A percentile compares a stretch with the other conserved stretches of the same genome.
phyloP scores from a whole-genome alignment of 371 early-diverging fungal species.

The Mucor plumbeus region DNA sequence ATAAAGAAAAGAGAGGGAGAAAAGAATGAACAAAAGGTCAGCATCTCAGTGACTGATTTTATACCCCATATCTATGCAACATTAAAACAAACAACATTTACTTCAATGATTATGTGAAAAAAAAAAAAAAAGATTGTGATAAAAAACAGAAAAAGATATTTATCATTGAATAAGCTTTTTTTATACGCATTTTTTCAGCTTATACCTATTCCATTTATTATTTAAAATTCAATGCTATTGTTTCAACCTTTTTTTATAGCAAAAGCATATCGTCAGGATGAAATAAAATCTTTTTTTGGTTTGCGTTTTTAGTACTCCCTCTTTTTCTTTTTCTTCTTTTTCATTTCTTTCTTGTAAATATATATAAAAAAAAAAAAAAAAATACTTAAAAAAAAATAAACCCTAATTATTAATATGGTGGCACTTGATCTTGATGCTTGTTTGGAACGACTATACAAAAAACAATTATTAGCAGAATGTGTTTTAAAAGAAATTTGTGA shows the following conservation, averaged over 20 bases:
- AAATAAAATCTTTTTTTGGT: conserved; percentile 1
- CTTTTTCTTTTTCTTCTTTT: conserved; percentile 10
- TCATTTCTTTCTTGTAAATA: conserved; percentile 9
- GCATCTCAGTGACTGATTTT: not conserved
- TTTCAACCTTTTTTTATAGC: not conserved
- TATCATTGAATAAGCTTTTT: not conserved
- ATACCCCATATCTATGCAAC: not conserved
- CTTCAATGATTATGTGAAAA: not conserved
- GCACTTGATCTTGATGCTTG: conserved; percentile 75
- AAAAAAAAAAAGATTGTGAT: not conserved
- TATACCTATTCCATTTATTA: not conserved
- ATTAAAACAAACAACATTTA: too few relatives aligned
- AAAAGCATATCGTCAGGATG: conserved; percentile 3
- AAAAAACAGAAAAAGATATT: not conserved
- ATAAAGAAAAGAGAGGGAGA: not conserved
- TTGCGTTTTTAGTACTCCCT: not conserved
- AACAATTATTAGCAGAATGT: conserved; percentile 84
- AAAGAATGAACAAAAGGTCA: not conserved
- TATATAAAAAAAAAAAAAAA: too few relatives aligned
- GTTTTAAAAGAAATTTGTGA: conserved; percentile 90
- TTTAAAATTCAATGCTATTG: not conserved
- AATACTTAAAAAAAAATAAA: too few relatives aligned
- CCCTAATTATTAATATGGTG: conserved; percentile 34
- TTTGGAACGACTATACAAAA: conserved; percentile 71
- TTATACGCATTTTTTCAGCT: not conserved